Evolutionary conservation across 2,329 filamentous ascomycete species (phyloP), one percentile per base, ranked within the genome.

Genomic region (Neonectria sp.): DNA sequence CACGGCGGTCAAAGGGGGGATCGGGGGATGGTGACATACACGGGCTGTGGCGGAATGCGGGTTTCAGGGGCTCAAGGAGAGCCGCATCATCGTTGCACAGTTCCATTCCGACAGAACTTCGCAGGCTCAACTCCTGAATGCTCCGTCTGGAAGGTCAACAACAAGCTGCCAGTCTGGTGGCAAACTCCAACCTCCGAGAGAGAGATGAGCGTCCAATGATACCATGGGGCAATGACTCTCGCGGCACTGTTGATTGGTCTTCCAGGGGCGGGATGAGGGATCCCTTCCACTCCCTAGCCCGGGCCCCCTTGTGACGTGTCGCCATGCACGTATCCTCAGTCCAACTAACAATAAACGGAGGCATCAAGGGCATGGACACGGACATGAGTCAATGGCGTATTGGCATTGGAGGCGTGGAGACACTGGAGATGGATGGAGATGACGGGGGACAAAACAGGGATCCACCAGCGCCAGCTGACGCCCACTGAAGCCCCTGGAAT

Each of bases 291-390:
- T 35, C 31, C 56, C 57, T 49, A 56, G 45, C 27, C 31, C 51
- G n/a, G 15, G 37, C 17, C 45, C 61, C 55, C 61, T 64, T 53
- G 69, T 75, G 73, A 75, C 73, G 73, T 75, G 73, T 72, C 69
- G 45, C 35, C 51, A 56, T 53, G 21, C 7, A 40, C 37, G 15
- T 40, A 40, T 40, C 37, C 15, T 15, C 37, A n/a, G 15, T 17
- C 37, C 13, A 40, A 45, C 48, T 45, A 46, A 43, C 55, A 51
- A 56, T 55, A 25, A 53, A 35, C 24, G 51, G 51, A 37, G 51
- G 53, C 40, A 45, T 43, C 35, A 56, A 35, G 21, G 35, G 12
- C 17, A 12, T 12, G 52, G 35, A 55, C 53, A 40, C 37, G 21
- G 33, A 37, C 33, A 27, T 21, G 21, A 21, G 15, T n/a, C 31